phyloP scores from a whole-genome alignment of 441 rosid genomes.

The Melastoma candidum region DNA sequence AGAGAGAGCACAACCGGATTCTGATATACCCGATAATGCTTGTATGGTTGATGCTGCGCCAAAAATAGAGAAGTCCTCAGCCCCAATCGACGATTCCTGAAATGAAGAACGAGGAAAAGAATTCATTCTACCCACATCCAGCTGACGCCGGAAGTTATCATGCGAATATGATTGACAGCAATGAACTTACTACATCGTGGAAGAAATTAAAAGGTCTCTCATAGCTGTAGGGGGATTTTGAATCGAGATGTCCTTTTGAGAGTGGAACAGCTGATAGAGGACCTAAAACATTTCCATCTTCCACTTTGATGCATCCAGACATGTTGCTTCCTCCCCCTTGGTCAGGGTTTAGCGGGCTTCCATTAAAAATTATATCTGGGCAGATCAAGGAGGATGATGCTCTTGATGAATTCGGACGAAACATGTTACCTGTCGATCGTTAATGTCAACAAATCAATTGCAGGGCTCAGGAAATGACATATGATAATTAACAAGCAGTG shows the following conservation, averaged over 20 bases:
- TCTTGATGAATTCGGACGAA: constrained; percentile 21
- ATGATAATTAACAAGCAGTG: too few relatives aligned
- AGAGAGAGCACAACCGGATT: constrained; percentile 11
- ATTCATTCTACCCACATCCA: constrained; percentile 1
- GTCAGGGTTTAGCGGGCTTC: constrained; percentile 20
- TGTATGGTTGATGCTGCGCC: constrained; percentile 2
- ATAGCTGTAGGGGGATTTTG: constrained; percentile 22
- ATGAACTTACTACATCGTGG: not conserved
- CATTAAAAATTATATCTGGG: constrained; percentile 22
- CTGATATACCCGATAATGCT: constrained; percentile 5
- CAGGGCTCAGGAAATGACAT: too few relatives aligned
- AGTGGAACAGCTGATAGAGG: constrained; percentile 25
- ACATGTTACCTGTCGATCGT: constrained; percentile 28
- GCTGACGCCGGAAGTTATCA: not conserved
- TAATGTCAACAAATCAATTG: constrained; percentile 1
- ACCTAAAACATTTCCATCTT: constrained; percentile 15
- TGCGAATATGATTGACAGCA: not conserved
- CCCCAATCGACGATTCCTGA: not conserved
- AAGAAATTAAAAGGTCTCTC: constrained; percentile 12
- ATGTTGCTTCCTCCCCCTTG: constrained; percentile 20
- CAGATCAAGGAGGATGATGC: constrained; percentile 26
- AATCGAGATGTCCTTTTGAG: constrained; percentile 20
- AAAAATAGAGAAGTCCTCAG: constrained; percentile 5
- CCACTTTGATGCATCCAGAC: constrained; percentile 20
- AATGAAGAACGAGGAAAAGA: constrained; percentile 5